phyloP scores from a whole-genome alignment of 495 filamentous ascomycete species.

The Xylaria bambusicola region DNA sequence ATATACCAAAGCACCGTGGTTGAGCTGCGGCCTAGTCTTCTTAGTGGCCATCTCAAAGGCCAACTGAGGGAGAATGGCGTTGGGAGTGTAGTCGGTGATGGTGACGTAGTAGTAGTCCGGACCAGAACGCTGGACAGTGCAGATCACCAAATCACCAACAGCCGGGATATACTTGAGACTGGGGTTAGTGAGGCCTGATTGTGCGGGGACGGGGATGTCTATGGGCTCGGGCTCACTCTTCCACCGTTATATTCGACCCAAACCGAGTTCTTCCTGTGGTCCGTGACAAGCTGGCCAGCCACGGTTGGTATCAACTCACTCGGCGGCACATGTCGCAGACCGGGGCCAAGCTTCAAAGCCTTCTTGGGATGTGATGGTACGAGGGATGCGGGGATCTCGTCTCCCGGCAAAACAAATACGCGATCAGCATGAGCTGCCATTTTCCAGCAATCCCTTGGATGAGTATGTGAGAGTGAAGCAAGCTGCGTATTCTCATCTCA shows the following conservation, averaged over 20 bases:
- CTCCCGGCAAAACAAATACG: constrained; percentile 75
- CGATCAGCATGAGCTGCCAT: constrained; percentile 50
- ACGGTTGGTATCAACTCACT: constrained; percentile 70
- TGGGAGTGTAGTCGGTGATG: constrained; percentile 63
- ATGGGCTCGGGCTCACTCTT: constrained; percentile 48
- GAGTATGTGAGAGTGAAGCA: neutral
- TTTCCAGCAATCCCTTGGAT: constrained; percentile 5
- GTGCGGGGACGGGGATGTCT: neutral
- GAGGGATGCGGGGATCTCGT: constrained; percentile 65
- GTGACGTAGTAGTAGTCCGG: constrained; percentile 70
- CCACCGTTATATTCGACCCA: constrained; percentile 73
- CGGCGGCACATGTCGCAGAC: constrained; percentile 73
- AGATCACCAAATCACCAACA: constrained; percentile 79
- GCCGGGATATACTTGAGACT: constrained; percentile 72
- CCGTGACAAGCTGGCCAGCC: constrained; percentile 75
- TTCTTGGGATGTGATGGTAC: constrained; percentile 63
- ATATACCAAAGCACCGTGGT: constrained; percentile 77
- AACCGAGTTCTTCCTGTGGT: constrained; percentile 74
- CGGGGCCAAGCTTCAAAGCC: constrained; percentile 81
- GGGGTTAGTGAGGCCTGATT: neutral
- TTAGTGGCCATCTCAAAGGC: constrained; percentile 89
- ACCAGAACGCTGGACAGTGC: constrained; percentile 73
- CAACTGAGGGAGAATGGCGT: constrained; percentile 78
- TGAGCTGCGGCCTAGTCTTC: constrained; percentile 82
- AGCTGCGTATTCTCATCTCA: too few relatives aligned